Percentiles rank a stretch among this genome's conserved stretches.
Evolutionary conservation across 2,329 filamentous ascomycete genomes (phyloP).

Genomic region (Aspergillus phoenicis): DNA sequence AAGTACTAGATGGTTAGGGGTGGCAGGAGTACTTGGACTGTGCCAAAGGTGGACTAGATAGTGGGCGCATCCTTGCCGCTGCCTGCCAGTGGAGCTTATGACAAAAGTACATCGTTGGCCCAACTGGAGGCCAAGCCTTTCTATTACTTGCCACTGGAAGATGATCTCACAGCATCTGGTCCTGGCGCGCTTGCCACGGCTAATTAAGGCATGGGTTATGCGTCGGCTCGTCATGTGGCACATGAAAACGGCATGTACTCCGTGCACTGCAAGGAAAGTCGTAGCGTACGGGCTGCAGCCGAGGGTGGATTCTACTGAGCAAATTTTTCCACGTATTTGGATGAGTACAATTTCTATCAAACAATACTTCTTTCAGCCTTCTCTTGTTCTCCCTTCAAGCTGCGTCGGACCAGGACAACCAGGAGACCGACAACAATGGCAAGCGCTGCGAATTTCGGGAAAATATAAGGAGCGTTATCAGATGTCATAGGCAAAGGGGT

Average conservation of each 20-base stretch:
- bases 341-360: slow-evolving; percentile 2
- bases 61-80: neutral
- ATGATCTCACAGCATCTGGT: neutral
- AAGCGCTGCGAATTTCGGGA: slow-evolving; percentile 22
- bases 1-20: no score
- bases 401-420: slow-evolving; percentile 18
- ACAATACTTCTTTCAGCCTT: slow-evolving; percentile 23
- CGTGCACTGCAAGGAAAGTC: neutral
- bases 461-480: slow-evolving; percentile 16
- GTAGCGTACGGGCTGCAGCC: neutral
- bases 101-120: neutral
- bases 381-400: slow-evolving; percentile 15
- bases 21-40: neutral
- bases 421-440: slow-evolving; percentile 24
- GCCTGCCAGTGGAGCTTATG: neutral
- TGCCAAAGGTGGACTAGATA: neutral
- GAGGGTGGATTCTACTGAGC: neutral
- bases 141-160: neutral
- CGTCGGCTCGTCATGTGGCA: neutral
- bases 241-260: neutral
- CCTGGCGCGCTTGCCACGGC: neutral
- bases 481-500: slow-evolving; percentile 10
- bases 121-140: neutral
- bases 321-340: neutral
- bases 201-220: neutral